phyloP scores from a whole-genome alignment of 2,329 filamentous ascomycete species.

The Colletotrichum sp. region DNA sequence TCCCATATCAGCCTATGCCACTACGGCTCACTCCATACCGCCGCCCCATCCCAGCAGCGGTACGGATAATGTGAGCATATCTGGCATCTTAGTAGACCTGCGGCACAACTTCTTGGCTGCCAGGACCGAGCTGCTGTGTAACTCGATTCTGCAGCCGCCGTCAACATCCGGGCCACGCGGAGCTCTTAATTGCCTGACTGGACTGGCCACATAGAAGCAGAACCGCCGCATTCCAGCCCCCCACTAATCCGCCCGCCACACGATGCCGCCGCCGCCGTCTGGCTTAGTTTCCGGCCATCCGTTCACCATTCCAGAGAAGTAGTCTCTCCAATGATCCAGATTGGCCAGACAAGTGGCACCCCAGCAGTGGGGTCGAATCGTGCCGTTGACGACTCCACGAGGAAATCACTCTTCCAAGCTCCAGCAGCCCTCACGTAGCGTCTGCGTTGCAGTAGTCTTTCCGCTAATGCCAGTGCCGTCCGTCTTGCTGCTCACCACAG shows the following conservation, averaged over 20 bases:
- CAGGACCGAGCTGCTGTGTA: background rate
- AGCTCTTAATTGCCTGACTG: background rate
- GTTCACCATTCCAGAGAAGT: background rate
- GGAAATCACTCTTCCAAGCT: background rate
- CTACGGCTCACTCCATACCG: background rate
- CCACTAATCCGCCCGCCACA: background rate
- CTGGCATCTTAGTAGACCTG: background rate
- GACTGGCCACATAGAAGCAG: background rate
- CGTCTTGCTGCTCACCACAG: background rate
- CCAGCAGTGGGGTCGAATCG: background rate
- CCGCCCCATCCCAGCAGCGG: background rate
- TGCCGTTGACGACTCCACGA: background rate
- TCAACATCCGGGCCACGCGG: background rate
- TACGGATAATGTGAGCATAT: background rate
- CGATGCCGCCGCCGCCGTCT: background rate
- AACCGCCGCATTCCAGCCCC: constrained; percentile 6
- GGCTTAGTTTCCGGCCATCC: constrained; percentile 10
- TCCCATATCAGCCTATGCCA: background rate
- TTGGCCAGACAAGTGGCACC: background rate
- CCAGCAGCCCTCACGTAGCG: background rate
- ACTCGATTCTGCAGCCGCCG: background rate
- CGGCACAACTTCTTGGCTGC: background rate
- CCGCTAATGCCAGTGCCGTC: background rate
- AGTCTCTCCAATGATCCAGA: background rate
- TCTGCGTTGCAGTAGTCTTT: background rate